Base-by-base conservation (phyloP, 768 basidiomycete genomes). In the Agrocybe praecox region DNA sequence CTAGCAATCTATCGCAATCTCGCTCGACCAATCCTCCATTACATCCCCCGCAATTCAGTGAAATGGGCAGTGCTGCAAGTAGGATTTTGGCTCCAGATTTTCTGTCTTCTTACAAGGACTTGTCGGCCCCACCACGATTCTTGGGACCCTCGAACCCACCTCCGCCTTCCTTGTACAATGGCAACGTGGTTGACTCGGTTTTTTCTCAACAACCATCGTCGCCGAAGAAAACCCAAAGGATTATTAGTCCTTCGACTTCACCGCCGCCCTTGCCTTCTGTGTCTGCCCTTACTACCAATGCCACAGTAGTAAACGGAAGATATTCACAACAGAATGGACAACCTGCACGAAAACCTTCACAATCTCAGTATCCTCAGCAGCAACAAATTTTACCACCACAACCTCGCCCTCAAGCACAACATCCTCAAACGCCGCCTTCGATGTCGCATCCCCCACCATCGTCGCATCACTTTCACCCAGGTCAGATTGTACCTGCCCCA, bases 221-320 rank as follows among this genome's bases (percentile, higher is more conserved):
- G 21, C 52, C 46, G 22, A 47, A 55, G 21, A 47, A 53, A 8
- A 49, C 47, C 34, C 49, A 44, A 23, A 57, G 52, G 43, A 33
- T 60, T n/a, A 51, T 52, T 22, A 15, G 40, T 36, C 54, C 53
- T 2, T 33, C 62, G 3, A 36, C 56, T 5, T 62, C 60, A 15
- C 61, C 58, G 15, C n/a, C n/a, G n/a, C 60, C 62, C 26, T 49
- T 57, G 18, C 64, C 66, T 21, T 52, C 63, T n/a, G 64, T 60
- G 32, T 60, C 62, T 40, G 55, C 59, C 18, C 52, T 53, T 57
- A 57, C 56, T 48, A 22, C 60, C 29, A 58, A 47, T 49, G 58
- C 29, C 26, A 54, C 36, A 18, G 9, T 32, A 34, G 22, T 40
- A n/a, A 40, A 23, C 22, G 36, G 32, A 36, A 48, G 49, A 36